Conservation (phyloP, 495 filamentous ascomycete genomes). For the Aspergillus sclerotiicarbonarius region DNA sequence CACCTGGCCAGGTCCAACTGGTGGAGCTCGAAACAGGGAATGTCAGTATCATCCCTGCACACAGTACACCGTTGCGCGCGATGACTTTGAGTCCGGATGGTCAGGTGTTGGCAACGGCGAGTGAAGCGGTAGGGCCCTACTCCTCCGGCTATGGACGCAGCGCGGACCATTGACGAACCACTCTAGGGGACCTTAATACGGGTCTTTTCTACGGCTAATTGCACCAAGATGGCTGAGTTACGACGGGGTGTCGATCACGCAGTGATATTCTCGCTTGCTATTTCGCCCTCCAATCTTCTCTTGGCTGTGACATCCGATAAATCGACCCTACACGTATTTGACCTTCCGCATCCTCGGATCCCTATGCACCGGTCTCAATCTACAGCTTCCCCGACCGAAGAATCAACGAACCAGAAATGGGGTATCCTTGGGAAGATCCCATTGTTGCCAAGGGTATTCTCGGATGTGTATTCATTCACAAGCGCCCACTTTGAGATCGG, state of each 20-base stretch:
- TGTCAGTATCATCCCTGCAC: conserved; percentile 92
- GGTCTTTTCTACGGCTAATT: conserved; percentile 73
- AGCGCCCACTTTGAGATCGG: conserved; percentile 75
- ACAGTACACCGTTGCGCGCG: conserved; percentile 74
- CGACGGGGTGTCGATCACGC: conserved; percentile 87
- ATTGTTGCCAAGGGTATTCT: conserved; percentile 74
- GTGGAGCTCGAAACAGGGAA: conserved; percentile 78
- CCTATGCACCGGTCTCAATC: conserved; percentile 30
- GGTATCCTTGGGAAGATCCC: conserved; percentile 76
- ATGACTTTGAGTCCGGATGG: conserved; percentile 78
- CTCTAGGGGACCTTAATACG: conserved; percentile 81
- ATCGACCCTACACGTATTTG: conserved; percentile 90
- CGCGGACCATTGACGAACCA: conserved; percentile 11
- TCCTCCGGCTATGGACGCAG: neutral
- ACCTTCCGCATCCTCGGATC: conserved; percentile 53
- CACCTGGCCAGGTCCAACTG: conserved; percentile 86
- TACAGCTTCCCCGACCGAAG: conserved; percentile 39
- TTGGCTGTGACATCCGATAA: conserved; percentile 97
- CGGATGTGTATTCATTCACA: conserved; percentile 78
- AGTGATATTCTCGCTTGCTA: conserved; percentile 79
- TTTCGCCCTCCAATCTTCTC: conserved; percentile 73
- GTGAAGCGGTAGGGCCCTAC: conserved; percentile 65
- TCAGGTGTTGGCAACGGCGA: conserved; percentile 83
- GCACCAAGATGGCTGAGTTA: conserved; percentile 75
- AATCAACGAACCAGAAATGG: conserved; percentile 66